Evolutionary conservation across 768 basidiomycete species (phyloP).

Genomic region (Russula griseocarnosa): DNA sequence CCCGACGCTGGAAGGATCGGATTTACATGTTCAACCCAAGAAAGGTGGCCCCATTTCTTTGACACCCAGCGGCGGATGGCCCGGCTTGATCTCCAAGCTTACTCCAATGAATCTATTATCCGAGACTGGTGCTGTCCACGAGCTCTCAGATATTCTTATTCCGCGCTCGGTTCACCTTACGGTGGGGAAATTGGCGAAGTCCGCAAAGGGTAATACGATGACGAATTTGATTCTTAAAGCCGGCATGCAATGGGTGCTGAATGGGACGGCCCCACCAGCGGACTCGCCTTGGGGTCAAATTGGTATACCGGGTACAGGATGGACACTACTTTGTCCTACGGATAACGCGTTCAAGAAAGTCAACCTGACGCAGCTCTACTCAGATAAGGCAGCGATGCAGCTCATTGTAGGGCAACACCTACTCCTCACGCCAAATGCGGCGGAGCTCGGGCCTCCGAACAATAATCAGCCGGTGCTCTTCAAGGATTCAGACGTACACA

Average conservation of each 20-base stretch:
- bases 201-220: slow-evolving; percentile 89
- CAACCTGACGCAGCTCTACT: slow-evolving; percentile 73
- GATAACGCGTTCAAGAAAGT: slow-evolving; percentile 88
- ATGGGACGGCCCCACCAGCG: slow-evolving; percentile 76
- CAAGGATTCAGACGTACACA: slow-evolving; percentile 66
- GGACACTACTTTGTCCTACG: slow-evolving; percentile 87
- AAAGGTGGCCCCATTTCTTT: slow-evolving; percentile 47
- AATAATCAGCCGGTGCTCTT: slow-evolving; percentile 72
- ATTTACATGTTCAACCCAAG: slow-evolving; percentile 63
- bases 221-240: slow-evolving; percentile 74
- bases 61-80: slow-evolving; percentile 74
- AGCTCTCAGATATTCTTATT: slow-evolving; percentile 77
- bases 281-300: slow-evolving; percentile 60
- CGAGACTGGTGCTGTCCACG: slow-evolving; percentile 86
- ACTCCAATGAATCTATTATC: slow-evolving; percentile 70
- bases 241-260: slow-evolving; percentile 86
- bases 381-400: slow-evolving; percentile 49
- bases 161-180: slow-evolving; percentile 85
- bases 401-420: slow-evolving; percentile 74
- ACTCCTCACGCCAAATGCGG: slow-evolving; percentile 37
- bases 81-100: slow-evolving; percentile 59
- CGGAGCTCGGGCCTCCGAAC: slow-evolving; percentile 41
- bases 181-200: slow-evolving; percentile 84
- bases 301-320: slow-evolving; percentile 51
- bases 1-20: slow-evolving; percentile 80